These are phyloP conservation scores for Fusarium scirpi DNA, from an alignment of 2,329 filamentous ascomycete species.

Conservation along the genomic window DNA sequence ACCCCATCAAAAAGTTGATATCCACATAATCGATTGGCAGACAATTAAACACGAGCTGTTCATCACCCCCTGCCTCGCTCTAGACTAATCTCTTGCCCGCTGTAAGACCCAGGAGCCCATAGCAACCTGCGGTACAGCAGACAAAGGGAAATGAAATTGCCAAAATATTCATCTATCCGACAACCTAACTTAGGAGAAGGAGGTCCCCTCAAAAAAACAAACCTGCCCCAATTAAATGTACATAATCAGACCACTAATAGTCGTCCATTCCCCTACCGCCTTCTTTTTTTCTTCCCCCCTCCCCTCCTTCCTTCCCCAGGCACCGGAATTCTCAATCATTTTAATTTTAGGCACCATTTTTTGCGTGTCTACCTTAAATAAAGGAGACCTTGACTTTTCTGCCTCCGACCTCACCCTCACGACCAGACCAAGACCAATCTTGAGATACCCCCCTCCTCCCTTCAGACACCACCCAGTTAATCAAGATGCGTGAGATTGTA, in stretches of 20 bases:
- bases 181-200: constrained; percentile 11
- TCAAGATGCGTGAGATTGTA: constrained; percentile 70
- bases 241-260: constrained; percentile 30
- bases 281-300: constrained; percentile 13
- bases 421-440: constrained; percentile 1
- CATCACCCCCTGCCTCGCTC: neutral
- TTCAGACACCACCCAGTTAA: neutral
- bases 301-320: constrained; percentile 13
- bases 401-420: neutral
- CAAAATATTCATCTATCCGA: constrained; percentile 30
- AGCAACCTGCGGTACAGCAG: constrained; percentile 7
- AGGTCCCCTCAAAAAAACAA: neutral
- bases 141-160: constrained; percentile 3
- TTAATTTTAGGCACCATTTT: constrained; percentile 38
- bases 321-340: constrained; percentile 37
- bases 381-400: neutral
- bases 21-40: constrained; percentile 9
- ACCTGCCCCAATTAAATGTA: constrained; percentile 8
- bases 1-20: constrained; percentile 3
- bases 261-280: constrained; percentile 19
- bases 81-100: neutral
- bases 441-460: constrained; percentile 3
- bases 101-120: constrained; percentile 23
- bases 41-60: constrained; percentile 10
- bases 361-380: constrained; percentile 5